phyloP scores from a whole-genome alignment of 1,284 basidiomycete species.

The Rhodotorula sp. region DNA sequence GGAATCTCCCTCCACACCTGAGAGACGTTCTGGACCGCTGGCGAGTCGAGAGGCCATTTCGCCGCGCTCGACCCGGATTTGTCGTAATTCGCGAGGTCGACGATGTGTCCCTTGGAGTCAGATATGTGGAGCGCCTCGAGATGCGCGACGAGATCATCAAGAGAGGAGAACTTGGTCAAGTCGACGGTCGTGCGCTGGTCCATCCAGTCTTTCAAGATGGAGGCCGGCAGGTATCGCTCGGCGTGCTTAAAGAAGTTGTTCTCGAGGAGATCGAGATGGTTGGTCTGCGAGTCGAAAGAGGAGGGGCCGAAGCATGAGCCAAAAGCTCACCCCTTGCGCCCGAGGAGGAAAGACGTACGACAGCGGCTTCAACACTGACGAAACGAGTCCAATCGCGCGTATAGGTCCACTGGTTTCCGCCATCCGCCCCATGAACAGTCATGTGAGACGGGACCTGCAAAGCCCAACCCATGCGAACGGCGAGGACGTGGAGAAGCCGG shows the following conservation, averaged over 20 bases:
- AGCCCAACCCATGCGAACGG: not conserved
- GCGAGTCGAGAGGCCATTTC: not conserved
- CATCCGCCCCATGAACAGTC: not conserved
- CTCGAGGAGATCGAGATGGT: slow-evolving; percentile 17
- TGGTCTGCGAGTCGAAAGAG: not conserved
- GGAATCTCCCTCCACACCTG: not conserved
- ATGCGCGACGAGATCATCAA: not conserved
- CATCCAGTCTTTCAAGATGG: not conserved
- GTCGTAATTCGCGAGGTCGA: slow-evolving; percentile 1
- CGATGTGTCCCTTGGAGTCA: not conserved
- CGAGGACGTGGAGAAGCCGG: not conserved
- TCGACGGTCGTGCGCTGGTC: not conserved
- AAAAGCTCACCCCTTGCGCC: too few species aligned
- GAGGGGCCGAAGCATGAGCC: too few species aligned
- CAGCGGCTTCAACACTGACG: slow-evolving; percentile 1
- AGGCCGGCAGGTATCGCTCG: not conserved
- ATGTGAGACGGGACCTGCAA: not conserved
- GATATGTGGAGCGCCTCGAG: not conserved
- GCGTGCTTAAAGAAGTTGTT: slow-evolving; percentile 9
- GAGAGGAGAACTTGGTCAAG: not conserved
- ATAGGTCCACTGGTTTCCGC: not conserved
- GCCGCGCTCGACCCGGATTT: not conserved
- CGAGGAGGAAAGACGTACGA: not conserved
- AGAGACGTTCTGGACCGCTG: not conserved
- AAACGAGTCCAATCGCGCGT: slow-evolving; percentile 2